Conservation (phyloP, 1,284 basidiomycete genomes). For the Rhodotorula sp. region DNA sequence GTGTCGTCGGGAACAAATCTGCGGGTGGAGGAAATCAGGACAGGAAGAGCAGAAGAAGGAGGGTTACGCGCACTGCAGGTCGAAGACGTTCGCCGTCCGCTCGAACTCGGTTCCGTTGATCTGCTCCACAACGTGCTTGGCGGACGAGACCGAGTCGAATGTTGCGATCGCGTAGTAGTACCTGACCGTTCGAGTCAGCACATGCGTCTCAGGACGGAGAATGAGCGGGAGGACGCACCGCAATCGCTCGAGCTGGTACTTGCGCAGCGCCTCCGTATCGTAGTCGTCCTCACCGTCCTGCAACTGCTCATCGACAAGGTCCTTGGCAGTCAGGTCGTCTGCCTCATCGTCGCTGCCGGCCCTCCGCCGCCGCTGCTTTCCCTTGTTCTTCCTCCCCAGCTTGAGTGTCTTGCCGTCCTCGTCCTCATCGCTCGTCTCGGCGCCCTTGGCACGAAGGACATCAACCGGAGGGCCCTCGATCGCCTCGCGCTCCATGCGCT, state of each 20-base stretch:
- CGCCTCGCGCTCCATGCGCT: slow-evolving; percentile 83
- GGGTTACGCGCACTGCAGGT: slow-evolving; percentile 59
- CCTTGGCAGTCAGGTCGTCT: slow-evolving; percentile 56
- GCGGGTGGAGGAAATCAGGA: neutral
- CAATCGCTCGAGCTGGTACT: slow-evolving; percentile 91
- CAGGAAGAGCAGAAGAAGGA: neutral
- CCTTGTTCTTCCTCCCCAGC: slow-evolving; percentile 42
- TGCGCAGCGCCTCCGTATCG: slow-evolving; percentile 83
- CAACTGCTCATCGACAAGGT: slow-evolving; percentile 56
- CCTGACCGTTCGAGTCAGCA: slow-evolving; percentile 53
- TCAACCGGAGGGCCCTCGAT: slow-evolving; percentile 85
- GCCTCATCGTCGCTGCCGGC: slow-evolving; percentile 58
- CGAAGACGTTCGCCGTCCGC: slow-evolving; percentile 93
- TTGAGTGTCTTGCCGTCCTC: slow-evolving; percentile 39
- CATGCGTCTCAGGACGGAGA: neutral
- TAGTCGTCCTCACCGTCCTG: slow-evolving; percentile 55
- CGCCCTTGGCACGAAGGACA: slow-evolving; percentile 63
- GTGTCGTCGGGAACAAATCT: slow-evolving; percentile 93
- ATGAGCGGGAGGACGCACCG: slow-evolving; percentile 60
- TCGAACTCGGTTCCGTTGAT: slow-evolving; percentile 95
- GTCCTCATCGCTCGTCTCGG: slow-evolving; percentile 40
- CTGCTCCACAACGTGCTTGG: slow-evolving; percentile 79
- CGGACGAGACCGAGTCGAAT: slow-evolving; percentile 77
- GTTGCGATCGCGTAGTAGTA: slow-evolving; percentile 97
- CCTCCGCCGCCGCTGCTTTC: slow-evolving; percentile 40